Percentiles rank a stretch among this genome's conserved stretches.
Conservation (phyloP, 805 yeast genomes). For the Starmerella sirachaensis region DNA sequence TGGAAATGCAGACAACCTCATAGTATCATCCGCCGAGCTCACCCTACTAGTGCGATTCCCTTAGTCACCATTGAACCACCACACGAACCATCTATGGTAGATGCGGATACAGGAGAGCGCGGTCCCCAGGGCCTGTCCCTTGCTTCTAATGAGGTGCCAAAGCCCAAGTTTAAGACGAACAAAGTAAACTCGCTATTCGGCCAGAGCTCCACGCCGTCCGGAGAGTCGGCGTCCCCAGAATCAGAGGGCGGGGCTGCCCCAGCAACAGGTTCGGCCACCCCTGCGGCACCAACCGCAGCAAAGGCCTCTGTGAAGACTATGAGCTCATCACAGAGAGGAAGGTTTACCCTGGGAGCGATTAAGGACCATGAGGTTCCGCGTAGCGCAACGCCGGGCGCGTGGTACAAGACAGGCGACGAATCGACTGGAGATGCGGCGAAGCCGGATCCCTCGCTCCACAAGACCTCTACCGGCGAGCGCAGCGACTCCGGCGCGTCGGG, state of each 20-base stretch:
- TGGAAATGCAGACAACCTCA: too few relatives aligned
- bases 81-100: too few relatives aligned
- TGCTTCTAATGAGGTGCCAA: too few relatives aligned
- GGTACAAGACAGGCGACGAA: slow-evolving; percentile 7
- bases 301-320: slow-evolving; percentile 3
- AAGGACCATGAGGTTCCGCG: slow-evolving; percentile 1
- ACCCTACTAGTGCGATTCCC: too few relatives aligned
- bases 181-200: slow-evolving; percentile 28
- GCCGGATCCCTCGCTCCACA: not conserved
- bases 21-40: too few relatives aligned
- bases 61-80: too few relatives aligned
- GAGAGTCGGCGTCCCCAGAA: slow-evolving; percentile 5
- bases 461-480: not conserved
- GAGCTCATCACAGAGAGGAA: slow-evolving; percentile 1
- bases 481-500: not conserved
- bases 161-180: slow-evolving; percentile 30
- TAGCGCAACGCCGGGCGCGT: not conserved
- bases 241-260: too few relatives aligned
- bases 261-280: not conserved
- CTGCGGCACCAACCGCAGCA: not conserved
- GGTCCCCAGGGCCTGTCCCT: too few relatives aligned
- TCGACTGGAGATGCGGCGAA: slow-evolving; percentile 13
- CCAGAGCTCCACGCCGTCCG: slow-evolving; percentile 2
- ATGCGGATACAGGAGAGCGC: too few relatives aligned
- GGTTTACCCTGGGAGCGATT: slow-evolving; percentile 6